phyloP scores from a whole-genome alignment of 805 yeast genomes.

The Saccharomycopsis babjevae region DNA sequence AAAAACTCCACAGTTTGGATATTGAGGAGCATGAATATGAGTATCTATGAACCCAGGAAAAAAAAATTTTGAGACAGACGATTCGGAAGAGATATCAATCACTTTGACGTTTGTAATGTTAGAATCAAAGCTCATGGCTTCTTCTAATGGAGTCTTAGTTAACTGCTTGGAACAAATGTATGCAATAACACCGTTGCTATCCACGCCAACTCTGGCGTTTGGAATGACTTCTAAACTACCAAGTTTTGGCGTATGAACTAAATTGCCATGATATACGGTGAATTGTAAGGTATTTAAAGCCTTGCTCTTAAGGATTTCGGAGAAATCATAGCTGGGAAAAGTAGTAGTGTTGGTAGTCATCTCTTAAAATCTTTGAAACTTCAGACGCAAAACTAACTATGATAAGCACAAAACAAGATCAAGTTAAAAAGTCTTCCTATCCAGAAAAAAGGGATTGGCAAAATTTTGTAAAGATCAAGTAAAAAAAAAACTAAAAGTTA shows the following conservation, averaged over 20 bases:
- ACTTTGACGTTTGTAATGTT: background rate
- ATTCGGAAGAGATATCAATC: background rate
- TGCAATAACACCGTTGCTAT: slow-evolving; percentile 41
- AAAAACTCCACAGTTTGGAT: background rate
- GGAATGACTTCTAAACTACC: slow-evolving; percentile 46
- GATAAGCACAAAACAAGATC: background rate
- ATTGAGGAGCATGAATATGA: background rate
- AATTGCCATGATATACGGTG: slow-evolving; percentile 38
- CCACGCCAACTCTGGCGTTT: slow-evolving; percentile 44
- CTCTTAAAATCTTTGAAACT: background rate
- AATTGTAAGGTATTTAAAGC: slow-evolving; percentile 12
- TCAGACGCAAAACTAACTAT: no score
- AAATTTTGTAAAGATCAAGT: no score
- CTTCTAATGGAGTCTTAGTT: background rate
- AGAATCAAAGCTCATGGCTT: background rate
- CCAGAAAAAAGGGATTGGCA: no score
- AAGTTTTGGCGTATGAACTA: slow-evolving; percentile 58
- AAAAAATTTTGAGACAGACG: background rate
- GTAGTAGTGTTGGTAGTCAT: background rate
- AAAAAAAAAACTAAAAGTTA: no score
- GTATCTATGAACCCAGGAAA: background rate
- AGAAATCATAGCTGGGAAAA: background rate
- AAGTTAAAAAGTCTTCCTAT: no score
- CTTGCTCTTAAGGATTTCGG: background rate
- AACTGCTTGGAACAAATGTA: background rate